A percentile compares a stretch with the other conserved stretches of the same genome.
These are phyloP conservation scores for Podospora sp. DNA, from an alignment of 495 filamentous ascomycete genomes.

Conservation along the genomic window DNA sequence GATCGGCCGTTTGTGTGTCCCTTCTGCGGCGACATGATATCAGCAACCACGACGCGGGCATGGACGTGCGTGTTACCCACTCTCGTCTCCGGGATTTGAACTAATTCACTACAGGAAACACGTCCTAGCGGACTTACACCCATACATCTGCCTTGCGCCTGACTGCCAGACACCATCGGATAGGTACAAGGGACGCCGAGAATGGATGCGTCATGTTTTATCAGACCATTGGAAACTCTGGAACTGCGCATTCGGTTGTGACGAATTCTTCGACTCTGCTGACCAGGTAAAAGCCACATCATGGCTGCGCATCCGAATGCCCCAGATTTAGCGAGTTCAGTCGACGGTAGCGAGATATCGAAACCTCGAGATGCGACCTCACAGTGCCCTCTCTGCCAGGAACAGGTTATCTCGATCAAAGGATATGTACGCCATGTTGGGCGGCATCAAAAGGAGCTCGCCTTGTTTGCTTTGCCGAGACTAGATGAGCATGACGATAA, in stretches of 20 bases:
- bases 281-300: not conserved
- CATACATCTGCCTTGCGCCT: slow-evolving; percentile 35
- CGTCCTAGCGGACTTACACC: slow-evolving; percentile 36
- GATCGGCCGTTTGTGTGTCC: slow-evolving; percentile 40
- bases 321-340: not conserved
- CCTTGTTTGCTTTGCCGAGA: not conserved
- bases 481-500: not conserved
- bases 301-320: not conserved
- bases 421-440: not conserved
- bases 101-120: slow-evolving; percentile 31
- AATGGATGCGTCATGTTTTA: slow-evolving; percentile 25
- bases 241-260: not conserved
- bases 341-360: not conserved
- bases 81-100: too few species aligned
- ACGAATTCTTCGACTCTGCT: not conserved
- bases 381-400: slow-evolving; percentile 10
- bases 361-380: not conserved
- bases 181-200: slow-evolving; percentile 15
- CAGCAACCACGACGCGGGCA: slow-evolving; percentile 28
- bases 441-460: not conserved
- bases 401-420: not conserved
- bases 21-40: slow-evolving; percentile 38
- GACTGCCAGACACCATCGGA: slow-evolving; percentile 20
- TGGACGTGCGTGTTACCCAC: slow-evolving; percentile 36
- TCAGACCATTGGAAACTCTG: slow-evolving; percentile 21